These are phyloP conservation scores for Pseudonectria foliicola DNA, from an alignment of 2,329 filamentous ascomycete species.

Conservation along the genomic window DNA sequence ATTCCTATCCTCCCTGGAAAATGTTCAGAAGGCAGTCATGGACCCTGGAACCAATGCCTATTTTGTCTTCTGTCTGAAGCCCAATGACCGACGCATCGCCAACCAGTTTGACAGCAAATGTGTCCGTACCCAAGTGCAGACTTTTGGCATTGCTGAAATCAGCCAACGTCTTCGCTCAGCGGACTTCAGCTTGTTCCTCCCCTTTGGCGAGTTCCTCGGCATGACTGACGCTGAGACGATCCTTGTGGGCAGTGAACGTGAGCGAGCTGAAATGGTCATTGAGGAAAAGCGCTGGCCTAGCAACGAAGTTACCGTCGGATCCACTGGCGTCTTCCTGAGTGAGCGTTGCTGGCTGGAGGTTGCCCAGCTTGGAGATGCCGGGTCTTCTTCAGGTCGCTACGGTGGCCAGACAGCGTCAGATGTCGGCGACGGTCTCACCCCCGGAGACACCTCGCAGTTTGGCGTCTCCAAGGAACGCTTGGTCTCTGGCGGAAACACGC, in stretches of 20 bases:
- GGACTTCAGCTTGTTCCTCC: constrained; percentile 92
- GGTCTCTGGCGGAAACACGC: constrained; percentile 45
- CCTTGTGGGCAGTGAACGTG: constrained; percentile 83
- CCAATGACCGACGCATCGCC: constrained; percentile 91
- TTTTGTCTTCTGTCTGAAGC: constrained; percentile 95
- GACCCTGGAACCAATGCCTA: constrained; percentile 84
- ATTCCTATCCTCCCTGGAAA: constrained; percentile 82
- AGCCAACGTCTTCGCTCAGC: constrained; percentile 87
- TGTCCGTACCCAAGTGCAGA: constrained; percentile 88
- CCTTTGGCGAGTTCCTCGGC: constrained; percentile 91
- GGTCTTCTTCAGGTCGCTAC: constrained; percentile 39
- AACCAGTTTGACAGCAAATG: constrained; percentile 99
- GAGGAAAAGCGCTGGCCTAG: constrained; percentile 87
- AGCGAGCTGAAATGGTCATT: constrained; percentile 85
- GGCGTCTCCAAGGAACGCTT: constrained; percentile 56
- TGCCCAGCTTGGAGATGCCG: constrained; percentile 62
- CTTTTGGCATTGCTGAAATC: constrained; percentile 93
- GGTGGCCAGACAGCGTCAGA: constrained; percentile 39
- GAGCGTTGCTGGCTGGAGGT: constrained; percentile 94
- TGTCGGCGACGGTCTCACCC: constrained; percentile 53
- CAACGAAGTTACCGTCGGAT: constrained; percentile 85
- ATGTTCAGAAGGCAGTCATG: constrained; percentile 80
- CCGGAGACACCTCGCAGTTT: constrained; percentile 54
- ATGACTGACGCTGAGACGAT: constrained; percentile 77
- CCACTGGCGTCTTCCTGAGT: constrained; percentile 90